Evolutionary conservation across 192 early-diverging fungal species (phyloP), one percentile per base, ranked within the genome.

Genomic region (Linnemannia elongata): DNA sequence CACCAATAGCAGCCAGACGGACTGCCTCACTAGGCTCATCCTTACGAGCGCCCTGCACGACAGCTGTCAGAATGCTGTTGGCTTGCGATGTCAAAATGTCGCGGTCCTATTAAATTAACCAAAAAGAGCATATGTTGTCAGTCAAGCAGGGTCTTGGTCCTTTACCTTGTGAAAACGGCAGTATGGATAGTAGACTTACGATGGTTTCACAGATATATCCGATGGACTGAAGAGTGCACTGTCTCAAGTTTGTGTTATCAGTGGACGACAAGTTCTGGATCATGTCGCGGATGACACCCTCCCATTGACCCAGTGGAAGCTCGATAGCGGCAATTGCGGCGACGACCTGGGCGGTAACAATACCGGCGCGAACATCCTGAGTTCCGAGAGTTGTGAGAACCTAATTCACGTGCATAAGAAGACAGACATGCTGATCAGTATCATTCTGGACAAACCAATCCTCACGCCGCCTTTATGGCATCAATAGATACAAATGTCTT

Each of bases 321-420:
- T 99, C 99, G 42, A 99, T 96, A 75, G 93, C 95, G 22, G 96
- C 96, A 86, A 99, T 97, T 57, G 97, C 98, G 57, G 97, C 93
- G 82, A 99, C 92, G 60, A 95, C 94, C 90, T 97, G 96, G 20
- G 94, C 96, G 49, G 97, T 93, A 10, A 92, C 92, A 78, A 88
- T 93, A 22, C 94, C 93, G 60, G 94, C 93, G 54, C 88, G 85
- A 24, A 87, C 41, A 63, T 91, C 90, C 45, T 89, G 72, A n/a
- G 94, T 91, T 12, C 83, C 87, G 44, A 96, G 89, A 22, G 94
- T 90, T 30, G 86, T 75, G 39, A 93, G 76, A 12, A 91, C 88
- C 93, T 93, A 76, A 76, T 77, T 36, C 57, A 47, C 41, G 27
- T 18, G n/a, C 68, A 79, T 66, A 63, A 30, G 36, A 54, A 78